phyloP scores from a whole-genome alignment of 2,329 filamentous ascomycete species.

The Monosporascus sp. region DNA sequence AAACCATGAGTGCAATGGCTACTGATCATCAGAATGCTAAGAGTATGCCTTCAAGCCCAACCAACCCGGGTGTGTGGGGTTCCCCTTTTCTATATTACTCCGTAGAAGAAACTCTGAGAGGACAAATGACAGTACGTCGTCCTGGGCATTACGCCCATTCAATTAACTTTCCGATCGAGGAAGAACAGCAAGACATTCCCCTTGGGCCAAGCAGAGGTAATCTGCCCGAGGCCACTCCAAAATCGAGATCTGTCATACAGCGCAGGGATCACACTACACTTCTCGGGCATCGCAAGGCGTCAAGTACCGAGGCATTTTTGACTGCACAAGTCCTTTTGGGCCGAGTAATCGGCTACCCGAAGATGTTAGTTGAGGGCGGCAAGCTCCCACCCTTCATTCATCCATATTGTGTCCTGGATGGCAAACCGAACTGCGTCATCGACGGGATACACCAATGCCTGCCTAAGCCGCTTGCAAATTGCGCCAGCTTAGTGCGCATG shows the following conservation, averaged over 20 bases:
- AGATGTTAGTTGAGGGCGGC: slow-evolving; percentile 14
- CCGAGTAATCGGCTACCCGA: slow-evolving; percentile 17
- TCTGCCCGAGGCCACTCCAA: too few species aligned
- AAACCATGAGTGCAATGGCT: too few species aligned
- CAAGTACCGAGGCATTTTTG: slow-evolving; percentile 11
- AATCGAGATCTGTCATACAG: too few species aligned
- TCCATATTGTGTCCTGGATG: slow-evolving; percentile 17
- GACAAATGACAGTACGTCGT: too few species aligned
- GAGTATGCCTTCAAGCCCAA: too few species aligned
- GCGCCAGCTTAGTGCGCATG: slow-evolving; percentile 16
- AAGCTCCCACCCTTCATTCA: slow-evolving; percentile 23
- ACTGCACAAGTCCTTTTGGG: slow-evolving; percentile 16
- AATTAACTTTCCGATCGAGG: not conserved
- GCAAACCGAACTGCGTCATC: slow-evolving; percentile 4
- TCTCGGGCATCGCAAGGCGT: not conserved
- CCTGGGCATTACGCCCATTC: too few species aligned
- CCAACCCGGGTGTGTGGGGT: too few species aligned
- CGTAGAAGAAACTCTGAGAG: too few species aligned
- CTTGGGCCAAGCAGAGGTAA: not conserved
- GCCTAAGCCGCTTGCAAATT: slow-evolving; percentile 19
- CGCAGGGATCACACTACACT: not conserved
- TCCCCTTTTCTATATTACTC: too few species aligned
- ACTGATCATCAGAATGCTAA: too few species aligned
- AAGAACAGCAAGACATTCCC: not conserved
- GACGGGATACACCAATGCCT: slow-evolving; percentile 21